These are phyloP conservation scores for Cenchrus fungigraminus DNA, from an alignment of 176 grass and related monocot genomes.

Conservation along the genomic window DNA sequence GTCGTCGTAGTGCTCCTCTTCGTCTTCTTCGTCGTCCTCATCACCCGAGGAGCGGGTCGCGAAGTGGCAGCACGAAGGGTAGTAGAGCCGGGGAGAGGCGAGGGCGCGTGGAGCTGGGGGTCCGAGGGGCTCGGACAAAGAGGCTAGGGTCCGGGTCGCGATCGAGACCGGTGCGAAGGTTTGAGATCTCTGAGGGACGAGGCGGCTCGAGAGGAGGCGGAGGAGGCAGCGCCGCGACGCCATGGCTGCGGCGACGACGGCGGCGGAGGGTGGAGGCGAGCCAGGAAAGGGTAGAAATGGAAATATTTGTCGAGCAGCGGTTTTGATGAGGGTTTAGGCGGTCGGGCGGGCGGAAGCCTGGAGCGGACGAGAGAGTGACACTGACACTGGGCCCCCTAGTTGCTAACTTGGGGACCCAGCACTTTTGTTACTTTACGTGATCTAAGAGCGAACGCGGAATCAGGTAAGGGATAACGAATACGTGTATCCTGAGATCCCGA, in stretches of 20 bases:
- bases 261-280: constrained; percentile 25
- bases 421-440: neutral
- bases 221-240: constrained; percentile 79
- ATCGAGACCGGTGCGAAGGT: constrained; percentile 20
- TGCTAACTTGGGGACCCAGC: neutral
- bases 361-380: neutral
- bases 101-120: neutral
- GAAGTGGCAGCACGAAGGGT: constrained; percentile 50
- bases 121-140: constrained; percentile 3
- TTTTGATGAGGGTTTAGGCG: constrained; percentile 61
- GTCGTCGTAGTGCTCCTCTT: constrained; percentile 60
- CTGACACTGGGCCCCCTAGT: constrained; percentile 18
- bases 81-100: constrained; percentile 27
- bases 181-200: constrained; percentile 15
- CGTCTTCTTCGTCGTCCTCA: constrained; percentile 51
- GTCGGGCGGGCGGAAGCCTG: neutral
- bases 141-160: neutral
- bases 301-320: constrained; percentile 28
- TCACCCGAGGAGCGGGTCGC: constrained; percentile 60
- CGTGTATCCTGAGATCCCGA: neutral
- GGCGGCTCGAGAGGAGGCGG: constrained; percentile 51
- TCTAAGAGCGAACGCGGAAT: neutral
- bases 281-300: constrained; percentile 51
- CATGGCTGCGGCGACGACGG: constrained; percentile 53
- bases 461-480: neutral